A percentile compares a stretch with the other conserved stretches of the same genome.
Conservation (phyloP, 2,329 filamentous ascomycete genomes). For the Beauveria caledonica region DNA sequence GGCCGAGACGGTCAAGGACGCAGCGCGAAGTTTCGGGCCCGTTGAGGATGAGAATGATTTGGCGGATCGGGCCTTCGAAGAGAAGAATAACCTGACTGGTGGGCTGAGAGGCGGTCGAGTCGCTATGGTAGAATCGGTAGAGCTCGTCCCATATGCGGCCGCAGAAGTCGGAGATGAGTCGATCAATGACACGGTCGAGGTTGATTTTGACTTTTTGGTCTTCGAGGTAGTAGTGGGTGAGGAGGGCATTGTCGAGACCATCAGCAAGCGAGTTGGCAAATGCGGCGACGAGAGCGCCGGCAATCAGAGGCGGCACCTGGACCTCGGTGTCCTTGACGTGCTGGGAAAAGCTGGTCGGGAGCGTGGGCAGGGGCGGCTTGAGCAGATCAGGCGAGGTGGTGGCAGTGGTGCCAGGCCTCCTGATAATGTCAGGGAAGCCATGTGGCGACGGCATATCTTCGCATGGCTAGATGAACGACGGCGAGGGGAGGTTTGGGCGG, state of each 20-base stretch:
- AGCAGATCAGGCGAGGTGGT: slow-evolving; percentile 11
- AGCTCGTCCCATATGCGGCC: slow-evolving; percentile 28
- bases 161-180: slow-evolving; percentile 26
- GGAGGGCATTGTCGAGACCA: slow-evolving; percentile 27
- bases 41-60: slow-evolving; percentile 29
- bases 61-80: slow-evolving; percentile 30
- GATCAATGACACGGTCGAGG: slow-evolving; percentile 28
- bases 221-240: slow-evolving; percentile 29
- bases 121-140: slow-evolving; percentile 25
- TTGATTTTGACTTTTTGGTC: slow-evolving; percentile 26
- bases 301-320: slow-evolving; percentile 27
- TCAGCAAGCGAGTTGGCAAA: slow-evolving; percentile 28
- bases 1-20: slow-evolving; percentile 27
- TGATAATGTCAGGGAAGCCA: slow-evolving; percentile 19
- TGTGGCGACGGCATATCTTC: slow-evolving; percentile 23
- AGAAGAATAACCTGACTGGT: slow-evolving; percentile 24
- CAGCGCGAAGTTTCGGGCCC: slow-evolving; percentile 28
- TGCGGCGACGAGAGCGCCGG: slow-evolving; percentile 26
- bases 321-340: slow-evolving; percentile 24
- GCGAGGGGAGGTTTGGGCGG: background rate
- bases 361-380: slow-evolving; percentile 28
- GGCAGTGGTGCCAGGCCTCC: slow-evolving; percentile 16
- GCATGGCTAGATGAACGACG: slow-evolving; percentile 17
- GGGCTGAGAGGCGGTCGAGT: slow-evolving; percentile 17
- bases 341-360: slow-evolving; percentile 21